These are phyloP conservation scores for Erucastrum elatum DNA, from an alignment of 345 rosid genomes.

Conservation along the genomic window DNA sequence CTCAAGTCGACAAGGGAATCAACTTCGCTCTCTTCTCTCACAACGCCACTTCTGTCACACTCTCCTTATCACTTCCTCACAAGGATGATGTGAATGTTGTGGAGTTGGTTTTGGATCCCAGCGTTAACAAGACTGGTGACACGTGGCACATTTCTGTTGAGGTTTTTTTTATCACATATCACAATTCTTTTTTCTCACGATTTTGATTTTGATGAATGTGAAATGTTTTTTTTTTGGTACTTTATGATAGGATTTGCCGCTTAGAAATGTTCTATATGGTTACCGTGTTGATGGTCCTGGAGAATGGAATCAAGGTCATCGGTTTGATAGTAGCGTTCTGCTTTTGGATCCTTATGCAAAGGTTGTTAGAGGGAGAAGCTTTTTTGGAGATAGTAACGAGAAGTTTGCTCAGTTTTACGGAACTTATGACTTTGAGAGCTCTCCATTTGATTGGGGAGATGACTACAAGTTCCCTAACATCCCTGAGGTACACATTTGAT, in stretches of 20 bases:
- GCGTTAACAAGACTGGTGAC: slow-evolving; percentile 76
- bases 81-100: slow-evolving; percentile 41
- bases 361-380: slow-evolving; percentile 75
- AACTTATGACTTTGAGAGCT: slow-evolving; percentile 79
- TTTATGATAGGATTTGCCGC: slow-evolving; percentile 69
- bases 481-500: slow-evolving; percentile 60
- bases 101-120: slow-evolving; percentile 72
- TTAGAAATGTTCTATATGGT: slow-evolving; percentile 68
- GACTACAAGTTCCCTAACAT: slow-evolving; percentile 67
- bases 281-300: slow-evolving; percentile 85
- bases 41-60: slow-evolving; percentile 76
- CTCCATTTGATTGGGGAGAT: slow-evolving; percentile 85
- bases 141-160: slow-evolving; percentile 82
- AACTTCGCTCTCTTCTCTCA: slow-evolving; percentile 87
- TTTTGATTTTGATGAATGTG: neutral
- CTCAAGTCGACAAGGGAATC: slow-evolving; percentile 72
- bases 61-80: slow-evolving; percentile 68
- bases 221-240: neutral
- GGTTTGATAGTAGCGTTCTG: slow-evolving; percentile 60
- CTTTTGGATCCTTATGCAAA: slow-evolving; percentile 92
- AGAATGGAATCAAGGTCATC: slow-evolving; percentile 81
- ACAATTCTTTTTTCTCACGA: slow-evolving; percentile 1
- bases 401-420: slow-evolving; percentile 68
- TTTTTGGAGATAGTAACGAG: slow-evolving; percentile 67
- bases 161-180: slow-evolving; percentile 37